Percentiles rank a stretch among this genome's conserved stretches.
phyloP scores from a whole-genome alignment of 2,329 filamentous ascomycete species.

The Exophiala aquamarina region DNA sequence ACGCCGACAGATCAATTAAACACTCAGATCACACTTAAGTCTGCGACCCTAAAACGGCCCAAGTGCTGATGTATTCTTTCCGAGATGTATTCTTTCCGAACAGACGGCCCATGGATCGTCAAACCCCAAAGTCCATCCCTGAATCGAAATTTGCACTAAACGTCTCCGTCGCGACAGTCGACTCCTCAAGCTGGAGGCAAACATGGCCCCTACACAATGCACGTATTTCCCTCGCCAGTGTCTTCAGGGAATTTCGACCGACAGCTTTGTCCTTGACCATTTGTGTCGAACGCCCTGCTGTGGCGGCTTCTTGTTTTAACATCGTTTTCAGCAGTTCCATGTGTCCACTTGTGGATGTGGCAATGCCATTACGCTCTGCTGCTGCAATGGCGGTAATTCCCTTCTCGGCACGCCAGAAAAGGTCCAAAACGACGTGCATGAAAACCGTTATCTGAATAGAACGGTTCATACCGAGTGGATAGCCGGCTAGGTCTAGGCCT shows the following conservation, averaged over 20 bases:
- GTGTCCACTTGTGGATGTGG: not conserved
- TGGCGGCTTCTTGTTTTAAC: not conserved
- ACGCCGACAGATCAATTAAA: too few relatives aligned
- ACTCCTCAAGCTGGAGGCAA: conserved; percentile 1
- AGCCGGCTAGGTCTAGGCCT: conserved; percentile 4
- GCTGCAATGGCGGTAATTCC: conserved; percentile 3
- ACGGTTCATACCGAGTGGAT: conserved; percentile 4
- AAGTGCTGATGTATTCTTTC: too few relatives aligned
- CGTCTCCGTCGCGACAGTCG: too few relatives aligned
- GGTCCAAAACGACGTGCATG: conserved; percentile 9
- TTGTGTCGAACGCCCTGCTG: not conserved
- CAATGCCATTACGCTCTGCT: not conserved
- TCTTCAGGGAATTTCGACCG: conserved; percentile 1
- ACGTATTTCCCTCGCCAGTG: not conserved
- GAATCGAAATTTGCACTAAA: too few relatives aligned
- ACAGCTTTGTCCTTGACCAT: not conserved
- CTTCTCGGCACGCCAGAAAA: conserved; percentile 5
- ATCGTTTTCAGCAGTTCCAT: not conserved
- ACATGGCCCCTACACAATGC: not conserved
- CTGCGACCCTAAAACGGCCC: too few relatives aligned
- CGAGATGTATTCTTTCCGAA: too few relatives aligned
- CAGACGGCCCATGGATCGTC: too few relatives aligned
- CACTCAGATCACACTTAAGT: too few relatives aligned
- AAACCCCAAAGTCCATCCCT: too few relatives aligned
- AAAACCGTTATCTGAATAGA: conserved; percentile 10